Percentiles rank a stretch among this genome's conserved stretches.
phyloP scores from a whole-genome alignment of 805 yeast genomes.

The Saturnispora hagleri region DNA sequence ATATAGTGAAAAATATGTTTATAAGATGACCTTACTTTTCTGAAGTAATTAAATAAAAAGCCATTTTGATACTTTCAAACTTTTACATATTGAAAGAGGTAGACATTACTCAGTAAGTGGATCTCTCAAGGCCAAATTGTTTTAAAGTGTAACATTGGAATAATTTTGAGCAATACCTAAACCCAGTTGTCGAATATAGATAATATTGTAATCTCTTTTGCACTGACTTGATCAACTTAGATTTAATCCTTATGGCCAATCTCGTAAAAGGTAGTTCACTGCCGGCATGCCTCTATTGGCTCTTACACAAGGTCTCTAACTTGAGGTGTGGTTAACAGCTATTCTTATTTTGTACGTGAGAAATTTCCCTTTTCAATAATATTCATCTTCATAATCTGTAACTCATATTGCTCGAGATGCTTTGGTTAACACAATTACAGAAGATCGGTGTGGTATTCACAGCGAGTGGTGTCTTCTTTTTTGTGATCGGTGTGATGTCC shows the following conservation, averaged over 20 bases:
- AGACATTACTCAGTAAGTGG: not conserved
- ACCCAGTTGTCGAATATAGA: too few species aligned
- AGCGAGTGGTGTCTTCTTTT: slow-evolving; percentile 71
- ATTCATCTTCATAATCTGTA: not conserved
- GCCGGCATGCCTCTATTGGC: not conserved
- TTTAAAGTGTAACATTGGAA: too few species aligned
- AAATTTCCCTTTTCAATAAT: not conserved
- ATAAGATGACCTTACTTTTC: not conserved
- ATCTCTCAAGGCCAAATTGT: not conserved
- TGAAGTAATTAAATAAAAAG: not conserved
- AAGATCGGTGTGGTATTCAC: slow-evolving; percentile 90
- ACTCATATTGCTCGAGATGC: slow-evolving; percentile 27
- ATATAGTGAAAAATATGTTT: not conserved
- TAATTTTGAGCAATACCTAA: too few species aligned
- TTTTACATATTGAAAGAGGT: too few species aligned
- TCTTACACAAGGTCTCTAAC: not conserved
- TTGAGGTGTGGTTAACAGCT: not conserved
- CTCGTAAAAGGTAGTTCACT: not conserved
- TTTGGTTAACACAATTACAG: slow-evolving; percentile 72
- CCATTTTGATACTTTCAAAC: not conserved
- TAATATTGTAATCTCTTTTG: too few species aligned
- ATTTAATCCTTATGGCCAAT: not conserved
- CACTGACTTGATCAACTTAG: not conserved
- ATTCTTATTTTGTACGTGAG: not conserved
- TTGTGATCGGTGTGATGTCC: slow-evolving; percentile 72